Percentiles rank a stretch among this genome's conserved stretches.
Conservation (phyloP, 805 yeast genomes). For the Candida silvatica region DNA sequence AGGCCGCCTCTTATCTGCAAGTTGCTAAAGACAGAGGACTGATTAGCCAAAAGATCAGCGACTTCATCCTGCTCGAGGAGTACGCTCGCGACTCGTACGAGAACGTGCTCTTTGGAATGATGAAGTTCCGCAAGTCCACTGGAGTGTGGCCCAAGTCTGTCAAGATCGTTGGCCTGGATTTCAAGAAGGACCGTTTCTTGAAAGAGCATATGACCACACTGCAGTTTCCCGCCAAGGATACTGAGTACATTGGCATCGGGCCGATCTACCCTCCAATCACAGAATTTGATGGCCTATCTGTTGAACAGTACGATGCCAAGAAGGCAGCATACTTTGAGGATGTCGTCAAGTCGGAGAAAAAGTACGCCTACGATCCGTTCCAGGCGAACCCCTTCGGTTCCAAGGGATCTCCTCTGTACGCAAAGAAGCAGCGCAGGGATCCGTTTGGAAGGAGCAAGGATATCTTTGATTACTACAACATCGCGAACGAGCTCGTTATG, state of each 20-base stretch:
- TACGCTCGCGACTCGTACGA: slow-evolving; percentile 76
- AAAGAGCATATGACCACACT: slow-evolving; percentile 46
- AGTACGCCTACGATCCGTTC: slow-evolving; percentile 47
- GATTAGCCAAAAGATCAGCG: slow-evolving; percentile 1
- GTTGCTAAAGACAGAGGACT: slow-evolving; percentile 30
- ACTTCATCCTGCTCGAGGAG: slow-evolving; percentile 47
- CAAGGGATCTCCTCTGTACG: slow-evolving; percentile 28
- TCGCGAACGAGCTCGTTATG: slow-evolving; percentile 7
- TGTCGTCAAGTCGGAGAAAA: slow-evolving; percentile 38
- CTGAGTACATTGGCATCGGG: slow-evolving; percentile 47
- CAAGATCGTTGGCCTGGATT: slow-evolving; percentile 65
- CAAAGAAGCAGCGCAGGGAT: slow-evolving; percentile 46
- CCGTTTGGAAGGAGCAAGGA: slow-evolving; percentile 30
- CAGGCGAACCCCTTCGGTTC: slow-evolving; percentile 50
- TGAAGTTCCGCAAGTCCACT: slow-evolving; percentile 39
- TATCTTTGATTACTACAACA: background rate
- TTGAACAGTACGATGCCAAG: slow-evolving; percentile 13
- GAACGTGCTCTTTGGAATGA: slow-evolving; percentile 55
- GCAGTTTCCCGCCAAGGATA: slow-evolving; percentile 26
- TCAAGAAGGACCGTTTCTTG: slow-evolving; percentile 55
- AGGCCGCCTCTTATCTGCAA: slow-evolving; percentile 50
- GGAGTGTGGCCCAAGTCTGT: slow-evolving; percentile 41
- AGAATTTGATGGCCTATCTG: slow-evolving; percentile 2
- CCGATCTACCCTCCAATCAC: slow-evolving; percentile 35
- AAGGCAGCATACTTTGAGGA: slow-evolving; percentile 35